These are phyloP conservation scores for Dryadomyces quercus-mongolicae DNA, from an alignment of 2,329 filamentous ascomycete genomes.

Conservation along the genomic window DNA sequence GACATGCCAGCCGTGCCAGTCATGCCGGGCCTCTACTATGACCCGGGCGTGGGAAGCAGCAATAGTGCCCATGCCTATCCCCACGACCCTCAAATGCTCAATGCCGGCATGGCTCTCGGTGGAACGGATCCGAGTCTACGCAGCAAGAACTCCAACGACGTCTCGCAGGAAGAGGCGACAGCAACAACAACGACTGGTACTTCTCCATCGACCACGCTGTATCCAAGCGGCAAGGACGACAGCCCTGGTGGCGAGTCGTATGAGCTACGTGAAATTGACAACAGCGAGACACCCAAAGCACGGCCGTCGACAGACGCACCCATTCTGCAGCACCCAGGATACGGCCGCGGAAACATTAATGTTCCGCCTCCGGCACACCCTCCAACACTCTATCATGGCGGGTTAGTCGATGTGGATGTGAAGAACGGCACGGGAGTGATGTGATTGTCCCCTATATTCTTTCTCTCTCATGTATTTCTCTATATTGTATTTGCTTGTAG, in stretches of 20 bases:
- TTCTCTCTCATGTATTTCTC: neutral
- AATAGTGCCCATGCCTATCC: neutral
- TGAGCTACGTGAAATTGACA: constrained; percentile 35
- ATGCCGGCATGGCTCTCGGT: constrained; percentile 32
- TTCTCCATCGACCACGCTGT: neutral
- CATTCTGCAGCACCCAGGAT: constrained; percentile 32
- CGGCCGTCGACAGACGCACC: constrained; percentile 19
- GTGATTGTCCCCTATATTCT: neutral
- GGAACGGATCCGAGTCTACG: constrained; percentile 22
- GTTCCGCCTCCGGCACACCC: constrained; percentile 3
- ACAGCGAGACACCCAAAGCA: constrained; percentile 13
- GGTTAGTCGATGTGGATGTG: constrained; percentile 8
- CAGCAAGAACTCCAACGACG: constrained; percentile 17
- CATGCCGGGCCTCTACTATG: neutral
- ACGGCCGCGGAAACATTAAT: constrained; percentile 22
- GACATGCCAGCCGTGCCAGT: neutral
- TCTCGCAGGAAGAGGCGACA: constrained; percentile 13
- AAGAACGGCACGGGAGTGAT: neutral
- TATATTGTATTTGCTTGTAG: neutral
- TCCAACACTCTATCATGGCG: constrained; percentile 3
- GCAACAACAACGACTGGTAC: neutral
- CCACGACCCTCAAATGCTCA: constrained; percentile 13
- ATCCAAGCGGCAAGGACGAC: constrained; percentile 28
- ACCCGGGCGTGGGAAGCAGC: neutral
- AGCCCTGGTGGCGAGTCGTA: constrained; percentile 26